phyloP scores from a whole-genome alignment of 495 filamentous ascomycete species.

The Penicillium fimorum region DNA sequence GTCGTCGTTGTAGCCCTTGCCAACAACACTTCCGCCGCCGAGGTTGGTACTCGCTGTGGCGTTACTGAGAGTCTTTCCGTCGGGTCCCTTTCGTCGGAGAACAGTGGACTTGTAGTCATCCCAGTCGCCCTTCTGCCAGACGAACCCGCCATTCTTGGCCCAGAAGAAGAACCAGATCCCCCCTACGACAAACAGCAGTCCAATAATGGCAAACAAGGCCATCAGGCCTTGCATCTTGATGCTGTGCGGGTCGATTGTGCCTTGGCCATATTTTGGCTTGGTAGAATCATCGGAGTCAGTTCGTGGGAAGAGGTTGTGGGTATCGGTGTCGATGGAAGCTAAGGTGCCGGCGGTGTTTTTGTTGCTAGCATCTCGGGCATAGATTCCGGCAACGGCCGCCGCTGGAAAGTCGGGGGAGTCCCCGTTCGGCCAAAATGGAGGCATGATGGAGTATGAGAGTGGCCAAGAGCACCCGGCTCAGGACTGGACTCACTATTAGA shows the following conservation, averaged over 20 bases:
- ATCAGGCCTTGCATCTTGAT: constrained; percentile 86
- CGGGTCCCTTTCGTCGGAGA: constrained; percentile 84
- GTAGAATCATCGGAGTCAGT: constrained; percentile 22
- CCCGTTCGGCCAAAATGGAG: constrained; percentile 31
- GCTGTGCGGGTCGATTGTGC: constrained; percentile 58
- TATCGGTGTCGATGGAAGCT: constrained; percentile 13
- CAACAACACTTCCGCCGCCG: constrained; percentile 74
- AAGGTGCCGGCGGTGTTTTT: constrained; percentile 5
- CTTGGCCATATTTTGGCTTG: constrained; percentile 41
- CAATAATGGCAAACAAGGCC: constrained; percentile 81
- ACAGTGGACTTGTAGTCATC: constrained; percentile 98
- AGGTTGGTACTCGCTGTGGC: constrained; percentile 79
- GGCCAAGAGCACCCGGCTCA: constrained; percentile 43
- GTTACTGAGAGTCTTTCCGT: constrained; percentile 76
- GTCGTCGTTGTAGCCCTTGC: constrained; percentile 58
- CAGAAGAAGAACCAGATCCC: constrained; percentile 98
- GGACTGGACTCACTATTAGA: constrained; percentile 30
- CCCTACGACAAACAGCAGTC: constrained; percentile 70
- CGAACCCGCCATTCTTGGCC: constrained; percentile 92
- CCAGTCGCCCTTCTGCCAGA: constrained; percentile 84
- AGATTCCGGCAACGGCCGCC: constrained; percentile 8
- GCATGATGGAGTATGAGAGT: constrained; percentile 29
- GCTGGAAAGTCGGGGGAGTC: constrained; percentile 31
- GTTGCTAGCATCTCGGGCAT: constrained; percentile 11
- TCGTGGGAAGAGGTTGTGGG: constrained; percentile 24